A percentile compares a stretch with the other conserved stretches of the same genome.
Evolutionary conservation across 441 rosid genomes (phyloP).

Genomic region (Croton laevigatus): DNA sequence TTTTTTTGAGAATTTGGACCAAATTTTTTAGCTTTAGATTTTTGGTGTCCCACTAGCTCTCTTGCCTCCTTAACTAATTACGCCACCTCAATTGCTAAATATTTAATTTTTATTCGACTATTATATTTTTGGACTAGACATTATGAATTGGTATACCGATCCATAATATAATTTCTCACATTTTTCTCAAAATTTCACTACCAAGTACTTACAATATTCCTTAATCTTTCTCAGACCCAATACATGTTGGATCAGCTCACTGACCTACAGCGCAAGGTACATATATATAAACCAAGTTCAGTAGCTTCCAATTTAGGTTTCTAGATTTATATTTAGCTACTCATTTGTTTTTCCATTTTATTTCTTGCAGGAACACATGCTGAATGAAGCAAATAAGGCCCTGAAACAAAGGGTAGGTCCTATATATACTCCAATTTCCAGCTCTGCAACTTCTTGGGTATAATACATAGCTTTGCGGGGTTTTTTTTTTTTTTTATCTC

Average conservation of each 20-base stretch:
- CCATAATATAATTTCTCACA: too few species aligned
- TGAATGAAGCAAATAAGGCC: conserved; percentile 72
- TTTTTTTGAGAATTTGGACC: too few species aligned
- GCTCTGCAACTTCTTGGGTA: background rate
- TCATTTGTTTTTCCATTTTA: background rate
- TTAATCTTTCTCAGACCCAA: conserved; percentile 57
- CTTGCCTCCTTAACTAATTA: too few species aligned
- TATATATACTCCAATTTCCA: background rate
- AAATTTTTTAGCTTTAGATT: too few species aligned
- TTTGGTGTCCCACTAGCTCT: too few species aligned
- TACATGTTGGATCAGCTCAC: conserved; percentile 92
- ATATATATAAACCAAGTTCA: background rate
- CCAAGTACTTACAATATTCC: background rate
- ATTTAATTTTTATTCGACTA: too few species aligned
- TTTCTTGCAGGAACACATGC: conserved; percentile 62
- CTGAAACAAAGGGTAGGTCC: conserved; percentile 78
- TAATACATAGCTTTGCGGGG: too few species aligned
- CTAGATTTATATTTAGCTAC: background rate
- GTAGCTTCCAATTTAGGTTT: conserved; percentile 2
- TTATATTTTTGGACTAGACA: too few species aligned
- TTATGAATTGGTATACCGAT: too few species aligned
- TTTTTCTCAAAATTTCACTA: too few species aligned
- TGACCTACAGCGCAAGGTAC: conserved; percentile 93
- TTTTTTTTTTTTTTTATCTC: too few species aligned
- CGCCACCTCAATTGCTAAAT: too few species aligned